Conservation (phyloP, 768 basidiomycete species). For the Russula vinacea region DNA sequence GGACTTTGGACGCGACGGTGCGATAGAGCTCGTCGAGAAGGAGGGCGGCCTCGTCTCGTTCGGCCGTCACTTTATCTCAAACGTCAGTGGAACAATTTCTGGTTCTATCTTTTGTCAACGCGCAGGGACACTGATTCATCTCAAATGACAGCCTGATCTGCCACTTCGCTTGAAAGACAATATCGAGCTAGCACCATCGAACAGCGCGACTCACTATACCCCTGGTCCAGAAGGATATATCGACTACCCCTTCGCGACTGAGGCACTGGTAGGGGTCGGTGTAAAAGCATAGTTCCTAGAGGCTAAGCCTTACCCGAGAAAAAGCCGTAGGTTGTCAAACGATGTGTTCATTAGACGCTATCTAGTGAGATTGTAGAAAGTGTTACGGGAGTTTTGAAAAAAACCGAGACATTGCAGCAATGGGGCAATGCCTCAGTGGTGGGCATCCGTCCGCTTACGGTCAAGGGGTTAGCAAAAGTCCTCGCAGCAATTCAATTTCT, state of each 20-base stretch:
- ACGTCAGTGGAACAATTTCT: slow-evolving; percentile 4
- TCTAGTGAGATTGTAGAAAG: no score
- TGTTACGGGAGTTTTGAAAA: no score
- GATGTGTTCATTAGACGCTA: not conserved
- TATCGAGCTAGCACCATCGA: not conserved
- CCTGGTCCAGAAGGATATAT: slow-evolving; percentile 24
- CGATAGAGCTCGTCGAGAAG: slow-evolving; percentile 24
- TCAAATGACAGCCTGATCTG: slow-evolving; percentile 26
- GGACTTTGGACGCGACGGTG: slow-evolving; percentile 31
- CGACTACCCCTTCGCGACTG: slow-evolving; percentile 28
- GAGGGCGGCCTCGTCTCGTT: slow-evolving; percentile 23
- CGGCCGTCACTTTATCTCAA: slow-evolving; percentile 21
- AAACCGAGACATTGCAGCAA: no score
- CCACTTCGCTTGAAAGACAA: slow-evolving; percentile 21
- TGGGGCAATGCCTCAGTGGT: no score
- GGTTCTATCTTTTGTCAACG: not conserved
- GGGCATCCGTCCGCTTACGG: no score
- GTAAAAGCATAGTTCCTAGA: not conserved
- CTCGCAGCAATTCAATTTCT: no score
- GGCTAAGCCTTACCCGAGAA: not conserved
- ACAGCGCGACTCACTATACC: not conserved
- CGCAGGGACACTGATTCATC: not conserved
- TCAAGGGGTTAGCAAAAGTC: no score
- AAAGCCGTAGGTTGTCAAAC: not conserved
- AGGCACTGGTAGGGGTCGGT: no score